phyloP scores from a whole-genome alignment of 345 rosid species.

The Diplotaxis tenuifolia region DNA sequence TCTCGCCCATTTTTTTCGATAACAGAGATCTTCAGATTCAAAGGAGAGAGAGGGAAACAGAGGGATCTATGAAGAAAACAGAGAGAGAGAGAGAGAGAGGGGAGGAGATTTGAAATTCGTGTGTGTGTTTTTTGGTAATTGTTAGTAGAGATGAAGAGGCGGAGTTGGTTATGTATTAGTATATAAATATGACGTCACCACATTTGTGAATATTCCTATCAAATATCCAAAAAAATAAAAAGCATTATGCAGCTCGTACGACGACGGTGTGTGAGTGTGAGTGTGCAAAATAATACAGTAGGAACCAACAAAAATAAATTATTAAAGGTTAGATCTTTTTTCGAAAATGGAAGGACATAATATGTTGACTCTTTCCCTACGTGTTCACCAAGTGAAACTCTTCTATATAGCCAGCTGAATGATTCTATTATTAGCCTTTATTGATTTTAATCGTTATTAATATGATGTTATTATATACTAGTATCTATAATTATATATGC shows the following conservation, averaged over 20 bases:
- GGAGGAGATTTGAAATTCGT: conserved; percentile 12
- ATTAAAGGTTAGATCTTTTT: background rate
- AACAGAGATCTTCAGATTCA: conserved; percentile 18
- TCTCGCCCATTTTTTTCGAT: conserved; percentile 44
- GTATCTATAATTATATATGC: background rate
- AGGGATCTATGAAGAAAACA: conserved; percentile 23
- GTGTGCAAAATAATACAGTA: background rate
- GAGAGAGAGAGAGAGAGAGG: background rate
- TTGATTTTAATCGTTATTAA: background rate
- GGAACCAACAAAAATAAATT: background rate
- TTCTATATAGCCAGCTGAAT: background rate
- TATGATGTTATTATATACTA: background rate
- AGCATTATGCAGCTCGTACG: conserved; percentile 13
- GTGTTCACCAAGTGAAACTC: conserved; percentile 3
- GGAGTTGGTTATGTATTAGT: conserved; percentile 35
- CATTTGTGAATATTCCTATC: background rate
- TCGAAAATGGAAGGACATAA: background rate
- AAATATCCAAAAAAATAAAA: background rate
- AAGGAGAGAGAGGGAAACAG: conserved; percentile 13
- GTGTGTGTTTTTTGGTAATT: background rate
- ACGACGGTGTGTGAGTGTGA: conserved; percentile 6
- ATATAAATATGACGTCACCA: conserved; percentile 18
- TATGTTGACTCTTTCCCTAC: background rate
- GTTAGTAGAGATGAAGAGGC: conserved; percentile 30
- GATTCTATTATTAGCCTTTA: background rate